These are phyloP conservation scores for Plasmodium cynomolgi DNA, from an alignment of 169 alveolate genomes.

Conservation along the genomic window DNA sequence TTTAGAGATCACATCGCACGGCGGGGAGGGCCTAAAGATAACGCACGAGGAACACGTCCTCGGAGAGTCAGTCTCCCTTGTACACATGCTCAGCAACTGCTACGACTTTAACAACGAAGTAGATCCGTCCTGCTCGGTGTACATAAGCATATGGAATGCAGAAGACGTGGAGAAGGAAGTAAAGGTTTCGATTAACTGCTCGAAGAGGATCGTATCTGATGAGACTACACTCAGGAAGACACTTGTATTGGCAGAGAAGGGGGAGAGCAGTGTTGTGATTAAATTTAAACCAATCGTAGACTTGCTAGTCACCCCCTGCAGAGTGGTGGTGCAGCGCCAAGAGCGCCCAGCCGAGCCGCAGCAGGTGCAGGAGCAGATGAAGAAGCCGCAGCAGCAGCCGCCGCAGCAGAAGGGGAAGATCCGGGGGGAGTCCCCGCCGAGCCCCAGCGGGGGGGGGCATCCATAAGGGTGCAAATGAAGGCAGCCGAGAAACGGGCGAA, in stretches of 20 bases:
- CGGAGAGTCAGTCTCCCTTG: slow-evolving; percentile 56
- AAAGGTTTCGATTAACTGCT: slow-evolving; percentile 16
- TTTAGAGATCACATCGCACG: slow-evolving; percentile 1
- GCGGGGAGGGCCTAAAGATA: slow-evolving; percentile 20
- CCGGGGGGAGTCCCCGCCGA: neutral
- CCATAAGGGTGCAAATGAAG: neutral
- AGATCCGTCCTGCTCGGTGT: slow-evolving; percentile 13
- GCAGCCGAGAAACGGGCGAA: neutral
- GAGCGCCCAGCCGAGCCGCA: neutral
- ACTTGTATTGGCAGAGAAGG: slow-evolving; percentile 3
- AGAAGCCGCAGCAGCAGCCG: neutral
- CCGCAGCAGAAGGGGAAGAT: neutral
- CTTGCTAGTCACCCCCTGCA: slow-evolving; percentile 21
- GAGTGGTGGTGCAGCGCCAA: neutral
- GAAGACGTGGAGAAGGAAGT: slow-evolving; percentile 43
- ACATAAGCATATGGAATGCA: slow-evolving; percentile 67
- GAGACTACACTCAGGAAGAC: neutral
- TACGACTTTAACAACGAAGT: slow-evolving; percentile 32
- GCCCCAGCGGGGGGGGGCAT: neutral
- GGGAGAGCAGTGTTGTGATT: neutral
- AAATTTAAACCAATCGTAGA: slow-evolving; percentile 41
- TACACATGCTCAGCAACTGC: slow-evolving; percentile 37
- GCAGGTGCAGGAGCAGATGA: neutral
- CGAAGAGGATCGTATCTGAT: slow-evolving; percentile 18
- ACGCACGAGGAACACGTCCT: neutral